Evolutionary conservation across 192 early-diverging fungal species (phyloP).

Genomic region (Fimicolochytrium jonesii): DNA sequence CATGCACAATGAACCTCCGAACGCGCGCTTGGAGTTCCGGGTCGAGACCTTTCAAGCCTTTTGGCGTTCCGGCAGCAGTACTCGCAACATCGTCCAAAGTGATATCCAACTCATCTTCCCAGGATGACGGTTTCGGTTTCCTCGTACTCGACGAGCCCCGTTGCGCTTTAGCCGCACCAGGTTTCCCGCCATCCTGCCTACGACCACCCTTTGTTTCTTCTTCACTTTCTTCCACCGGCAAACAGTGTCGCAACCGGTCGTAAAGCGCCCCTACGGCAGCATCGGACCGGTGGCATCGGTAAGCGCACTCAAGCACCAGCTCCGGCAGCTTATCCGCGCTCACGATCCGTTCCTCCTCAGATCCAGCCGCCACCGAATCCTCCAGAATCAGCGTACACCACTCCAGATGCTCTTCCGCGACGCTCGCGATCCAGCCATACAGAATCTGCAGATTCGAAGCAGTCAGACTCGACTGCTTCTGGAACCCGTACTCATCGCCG

Average conservation of each 20-base stretch:
- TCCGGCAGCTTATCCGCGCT: background rate
- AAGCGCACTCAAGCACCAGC: conserved; percentile 32
- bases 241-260: too few species aligned
- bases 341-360: background rate
- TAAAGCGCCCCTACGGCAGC: background rate
- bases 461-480: background rate
- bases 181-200: too few species aligned
- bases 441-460: conserved; percentile 3
- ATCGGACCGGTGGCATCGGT: conserved; percentile 3
- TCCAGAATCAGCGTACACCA: conserved; percentile 13
- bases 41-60: conserved; percentile 3
- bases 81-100: conserved; percentile 34
- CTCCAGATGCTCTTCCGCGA: conserved; percentile 5
- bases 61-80: too few species aligned
- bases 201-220: too few species aligned
- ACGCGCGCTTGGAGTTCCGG: background rate
- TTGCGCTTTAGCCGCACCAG: too few species aligned
- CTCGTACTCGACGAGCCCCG: too few species aligned
- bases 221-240: too few species aligned
- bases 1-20: conserved; percentile 46
- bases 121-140: conserved; percentile 3
- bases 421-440: background rate
- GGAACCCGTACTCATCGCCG: background rate
- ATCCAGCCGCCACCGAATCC: background rate
- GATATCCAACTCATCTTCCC: conserved; percentile 39